Base-by-base conservation (phyloP, 179 eudicot species). In the Carnegiea gigantea region DNA sequence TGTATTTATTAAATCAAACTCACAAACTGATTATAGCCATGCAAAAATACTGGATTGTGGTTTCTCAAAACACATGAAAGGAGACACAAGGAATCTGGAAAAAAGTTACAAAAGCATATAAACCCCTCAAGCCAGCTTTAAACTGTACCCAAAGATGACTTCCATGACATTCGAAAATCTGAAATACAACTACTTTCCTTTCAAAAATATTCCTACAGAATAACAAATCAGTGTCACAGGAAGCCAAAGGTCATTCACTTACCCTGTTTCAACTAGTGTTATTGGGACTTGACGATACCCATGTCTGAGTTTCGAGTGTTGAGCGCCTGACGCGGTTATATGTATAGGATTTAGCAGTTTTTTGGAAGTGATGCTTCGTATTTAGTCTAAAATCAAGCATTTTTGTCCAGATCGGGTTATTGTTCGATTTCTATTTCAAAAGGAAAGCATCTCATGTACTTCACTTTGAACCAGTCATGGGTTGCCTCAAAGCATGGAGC, bases 1-100 rank as follows among this genome's bases (percentile, higher is more conserved):
- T 0, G 28, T 26, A 23, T 28, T 28, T 28, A 28, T 48, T 54
- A 21, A 73, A 26, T 43, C 62, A 80, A 53, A 80, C 30, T 38
- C 57, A 8, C 10, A 64, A 10, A 65, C 9, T 80, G 73, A 43
- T 62, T 30, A 68, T 53, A 74, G 43, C 36, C 38, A 76, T 5
- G 33, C 6, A 23, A 33, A 30, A 53, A 46, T 14, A 15, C 18
- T 4, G 21, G 9, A 46, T 46, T 68, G 23, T 68, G 67, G 59
- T 38, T 59, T 46, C 33, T 67, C 73, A 51, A 57, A n/a, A 85
- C 30, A 79, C 20, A 76, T 76, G 83, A 78, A 74, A 82, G 81
- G 77, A 53, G 78, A 73, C 86, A 86, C 23, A 77, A 82, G 83
- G 87, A 82, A 85, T 85, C 85, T 77, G 73, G 77, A 84, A 81